Evolutionary conservation across 192 early-diverging fungal species (phyloP), one percentile per base, ranked within the genome.

Genomic region (Diversispora eburnea): DNA sequence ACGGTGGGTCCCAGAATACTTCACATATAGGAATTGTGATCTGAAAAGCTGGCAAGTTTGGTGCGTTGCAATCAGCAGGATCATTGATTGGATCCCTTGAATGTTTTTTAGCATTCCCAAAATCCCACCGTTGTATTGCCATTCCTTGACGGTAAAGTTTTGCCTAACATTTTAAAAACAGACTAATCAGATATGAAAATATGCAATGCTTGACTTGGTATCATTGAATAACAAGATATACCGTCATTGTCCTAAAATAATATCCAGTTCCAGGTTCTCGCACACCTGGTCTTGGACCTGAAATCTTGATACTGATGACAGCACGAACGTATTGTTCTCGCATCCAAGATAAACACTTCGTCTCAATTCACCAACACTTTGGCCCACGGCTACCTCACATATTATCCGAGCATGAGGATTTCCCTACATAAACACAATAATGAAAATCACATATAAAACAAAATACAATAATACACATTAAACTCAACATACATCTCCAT

Each of bases 351-450:
- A 42, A 7, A 4, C 67, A 70, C 42, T 45, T 55, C 42, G 12
- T 54, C 7, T 17, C 7, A 70, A 57, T 12, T 41, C 3, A 57
- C 25, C 5, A 56, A 4, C 25, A 57, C 2, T 17, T 69, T 52
- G 51, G 3, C 25, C 19, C 52, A 69, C 67, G 0, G 67, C 51
- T 17, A 69, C 19, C n/a, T 69, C 52, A 56, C 67, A 69, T 49
- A 69, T 41, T 4, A 69, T 69, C 33, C 67, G 48, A 55, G 67
- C 67, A 42, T 69, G 67, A 55, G 67, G 52, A 42, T 42, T 69
- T 17, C 67, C 67, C 67, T 69, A 69, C n/a, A 69, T 69, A 69
- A 41, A 62, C 13, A 62, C 39, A 43, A 62, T 62, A 63, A 42
- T 63, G 61, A 43, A 43, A 63, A 63, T 63, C 61, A 17, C 4